Percentiles rank a stretch among this genome's conserved stretches.
Conservation (phyloP, 768 basidiomycete species). For the Pleurotus platypus region DNA sequence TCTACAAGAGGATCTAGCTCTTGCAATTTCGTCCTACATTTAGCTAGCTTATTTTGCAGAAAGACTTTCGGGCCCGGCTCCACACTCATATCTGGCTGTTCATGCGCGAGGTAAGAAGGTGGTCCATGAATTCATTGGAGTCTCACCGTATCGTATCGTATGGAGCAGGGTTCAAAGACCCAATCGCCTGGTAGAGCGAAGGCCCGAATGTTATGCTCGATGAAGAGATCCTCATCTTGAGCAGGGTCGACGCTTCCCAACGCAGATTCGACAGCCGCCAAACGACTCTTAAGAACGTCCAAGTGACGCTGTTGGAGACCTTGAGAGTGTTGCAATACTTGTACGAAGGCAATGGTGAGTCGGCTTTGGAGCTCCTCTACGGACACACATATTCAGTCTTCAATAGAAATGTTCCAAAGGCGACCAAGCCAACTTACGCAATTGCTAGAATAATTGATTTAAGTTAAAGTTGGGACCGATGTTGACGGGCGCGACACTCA, state of each 20-base stretch:
- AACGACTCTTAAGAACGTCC: conserved; percentile 50
- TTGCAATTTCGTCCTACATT: conserved; percentile 55
- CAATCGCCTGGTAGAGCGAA: conserved; percentile 66
- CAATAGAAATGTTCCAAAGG: conserved; percentile 5
- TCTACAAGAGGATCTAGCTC: conserved; percentile 57
- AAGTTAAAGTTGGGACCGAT: too few species aligned
- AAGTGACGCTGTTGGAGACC: conserved; percentile 55
- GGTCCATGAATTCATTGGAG: conserved; percentile 6
- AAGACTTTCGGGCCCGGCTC: conserved; percentile 73
- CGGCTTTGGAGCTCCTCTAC: conserved; percentile 69
- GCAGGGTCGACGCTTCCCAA: conserved; percentile 50
- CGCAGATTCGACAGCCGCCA: conserved; percentile 41
- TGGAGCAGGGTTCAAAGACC: conserved; percentile 71
- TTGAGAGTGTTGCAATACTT: conserved; percentile 58
- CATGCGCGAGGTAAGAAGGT: background rate
- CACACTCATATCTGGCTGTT: conserved; percentile 55
- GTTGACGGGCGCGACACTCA: conserved; percentile 30
- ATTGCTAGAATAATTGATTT: conserved; percentile 42
- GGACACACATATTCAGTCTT: background rate
- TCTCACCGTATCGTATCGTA: conserved; percentile 73
- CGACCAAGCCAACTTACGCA: conserved; percentile 45
- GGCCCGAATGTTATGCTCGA: conserved; percentile 64
- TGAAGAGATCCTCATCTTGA: conserved; percentile 69
- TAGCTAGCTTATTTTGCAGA: conserved; percentile 73
- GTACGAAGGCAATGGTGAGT: conserved; percentile 51